These are phyloP conservation scores for Iberis pinnata DNA, from an alignment of 345 rosid genomes.

Conservation along the genomic window DNA sequence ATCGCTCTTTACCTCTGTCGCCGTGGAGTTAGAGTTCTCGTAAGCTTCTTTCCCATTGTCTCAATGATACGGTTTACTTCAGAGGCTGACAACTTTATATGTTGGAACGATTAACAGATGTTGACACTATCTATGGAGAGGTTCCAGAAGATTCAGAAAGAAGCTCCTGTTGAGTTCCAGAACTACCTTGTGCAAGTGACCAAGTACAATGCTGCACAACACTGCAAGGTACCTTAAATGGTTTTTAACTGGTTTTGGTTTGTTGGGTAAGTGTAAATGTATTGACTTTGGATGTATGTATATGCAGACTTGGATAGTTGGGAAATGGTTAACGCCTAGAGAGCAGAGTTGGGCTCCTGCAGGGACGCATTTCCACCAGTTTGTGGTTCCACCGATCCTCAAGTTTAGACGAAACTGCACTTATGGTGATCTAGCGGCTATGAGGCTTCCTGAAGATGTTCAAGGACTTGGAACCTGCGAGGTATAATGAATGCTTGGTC, in stretches of 20 bases:
- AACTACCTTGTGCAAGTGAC: constrained; percentile 83
- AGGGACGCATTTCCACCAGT: constrained; percentile 93
- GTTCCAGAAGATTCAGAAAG: constrained; percentile 77
- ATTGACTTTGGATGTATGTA: too few relatives aligned
- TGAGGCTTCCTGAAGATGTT: constrained; percentile 82
- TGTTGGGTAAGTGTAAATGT: background rate
- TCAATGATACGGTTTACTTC: background rate
- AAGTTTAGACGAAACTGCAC: constrained; percentile 73
- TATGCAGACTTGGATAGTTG: constrained; percentile 89
- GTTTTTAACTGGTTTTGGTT: too few relatives aligned
- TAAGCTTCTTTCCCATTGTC: constrained; percentile 30
- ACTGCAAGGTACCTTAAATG: constrained; percentile 59
- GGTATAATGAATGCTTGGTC: constrained; percentile 35
- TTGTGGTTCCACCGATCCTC: constrained; percentile 89
- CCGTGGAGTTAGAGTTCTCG: constrained; percentile 72
- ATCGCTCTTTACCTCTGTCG: constrained; percentile 89
- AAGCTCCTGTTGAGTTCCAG: constrained; percentile 75
- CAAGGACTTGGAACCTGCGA: constrained; percentile 86
- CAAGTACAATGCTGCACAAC: constrained; percentile 80
- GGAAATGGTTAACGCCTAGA: constrained; percentile 88
- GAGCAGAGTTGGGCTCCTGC: constrained; percentile 92
- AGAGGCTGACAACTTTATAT: background rate
- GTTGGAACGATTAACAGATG: too few relatives aligned
- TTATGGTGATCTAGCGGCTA: constrained; percentile 95
- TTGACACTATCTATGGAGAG: constrained; percentile 75